Conservation (phyloP, 2,329 filamentous ascomycete genomes). For the Penicillium sp. region DNA sequence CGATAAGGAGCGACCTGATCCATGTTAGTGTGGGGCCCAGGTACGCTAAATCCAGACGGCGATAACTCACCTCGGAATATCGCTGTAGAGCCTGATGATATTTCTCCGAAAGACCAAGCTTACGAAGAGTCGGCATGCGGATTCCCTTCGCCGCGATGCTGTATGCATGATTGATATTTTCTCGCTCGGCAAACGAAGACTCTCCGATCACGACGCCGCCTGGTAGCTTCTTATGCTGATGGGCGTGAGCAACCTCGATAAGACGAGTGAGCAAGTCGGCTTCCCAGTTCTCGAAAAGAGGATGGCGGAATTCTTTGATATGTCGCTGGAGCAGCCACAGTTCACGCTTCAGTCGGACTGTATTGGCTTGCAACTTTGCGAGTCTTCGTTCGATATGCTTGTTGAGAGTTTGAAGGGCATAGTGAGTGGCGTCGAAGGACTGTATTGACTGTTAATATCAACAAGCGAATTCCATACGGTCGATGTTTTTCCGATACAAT, state of each 20-base stretch:
- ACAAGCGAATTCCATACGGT: not conserved
- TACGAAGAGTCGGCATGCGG: conserved; percentile 19
- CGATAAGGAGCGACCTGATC: conserved; percentile 30
- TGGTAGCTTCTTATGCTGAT: conserved; percentile 24
- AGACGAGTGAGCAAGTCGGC: conserved; percentile 37
- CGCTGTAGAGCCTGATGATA: conserved; percentile 29
- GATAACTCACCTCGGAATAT: conserved; percentile 29
- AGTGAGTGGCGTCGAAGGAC: conserved; percentile 21
- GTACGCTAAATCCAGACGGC: not conserved
- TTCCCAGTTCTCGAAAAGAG: conserved; percentile 34
- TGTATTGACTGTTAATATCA: conserved; percentile 5
- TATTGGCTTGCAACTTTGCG: conserved; percentile 21
- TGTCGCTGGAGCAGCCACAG: conserved; percentile 27
- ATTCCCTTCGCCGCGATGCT: conserved; percentile 27
- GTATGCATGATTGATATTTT: conserved; percentile 26
- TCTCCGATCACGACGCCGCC: conserved; percentile 21
- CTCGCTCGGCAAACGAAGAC: conserved; percentile 13
- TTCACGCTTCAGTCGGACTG: conserved; percentile 25
- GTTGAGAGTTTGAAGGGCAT: conserved; percentile 27
- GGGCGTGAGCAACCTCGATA: conserved; percentile 31
- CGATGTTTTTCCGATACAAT: not conserved
- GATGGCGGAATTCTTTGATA: conserved; percentile 25
- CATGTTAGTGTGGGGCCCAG: not conserved
- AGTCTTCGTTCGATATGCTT: conserved; percentile 27
- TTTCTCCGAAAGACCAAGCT: conserved; percentile 26